A percentile compares a stretch with the other conserved stretches of the same genome.
phyloP scores from a whole-genome alignment of 164 flowering plant species.

The Warburgia ugandensis region DNA sequence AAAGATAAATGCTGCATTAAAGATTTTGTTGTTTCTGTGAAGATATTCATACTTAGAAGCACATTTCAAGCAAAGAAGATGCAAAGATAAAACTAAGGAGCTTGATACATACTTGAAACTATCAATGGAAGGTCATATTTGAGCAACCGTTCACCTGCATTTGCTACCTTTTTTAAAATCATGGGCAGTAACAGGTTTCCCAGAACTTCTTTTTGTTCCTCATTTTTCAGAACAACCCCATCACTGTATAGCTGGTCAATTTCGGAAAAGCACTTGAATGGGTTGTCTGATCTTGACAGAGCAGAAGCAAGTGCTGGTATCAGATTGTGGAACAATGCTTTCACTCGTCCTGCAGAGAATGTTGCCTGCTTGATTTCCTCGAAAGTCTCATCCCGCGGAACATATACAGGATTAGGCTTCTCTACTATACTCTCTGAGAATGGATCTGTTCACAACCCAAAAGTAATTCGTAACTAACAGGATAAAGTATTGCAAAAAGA shows the following conservation, averaged over 20 bases:
- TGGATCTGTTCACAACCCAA: slow-evolving; percentile 48
- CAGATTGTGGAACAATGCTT: slow-evolving; percentile 77
- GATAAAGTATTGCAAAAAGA: too few relatives aligned
- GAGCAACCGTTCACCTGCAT: slow-evolving; percentile 39
- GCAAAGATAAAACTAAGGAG: too few relatives aligned
- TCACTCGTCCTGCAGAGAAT: slow-evolving; percentile 70
- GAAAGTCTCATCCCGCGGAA: slow-evolving; percentile 91
- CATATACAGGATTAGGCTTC: slow-evolving; percentile 80
- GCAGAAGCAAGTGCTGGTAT: slow-evolving; percentile 63
- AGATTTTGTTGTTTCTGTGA: too few relatives aligned
- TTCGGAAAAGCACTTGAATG: slow-evolving; percentile 77
- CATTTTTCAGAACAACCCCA: slow-evolving; percentile 48
- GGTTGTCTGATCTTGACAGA: slow-evolving; percentile 56
- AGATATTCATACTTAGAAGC: too few relatives aligned
- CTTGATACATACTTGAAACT: slow-evolving; percentile 45
- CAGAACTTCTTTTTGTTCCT: slow-evolving; percentile 21
- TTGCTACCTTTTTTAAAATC: slow-evolving; percentile 32
- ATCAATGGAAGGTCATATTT: slow-evolving; percentile 71
- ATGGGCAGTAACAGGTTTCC: slow-evolving; percentile 21
- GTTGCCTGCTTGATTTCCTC: slow-evolving; percentile 82
- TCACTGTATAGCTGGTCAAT: slow-evolving; percentile 76
- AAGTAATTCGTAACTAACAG: too few relatives aligned
- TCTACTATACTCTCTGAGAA: slow-evolving; percentile 63
- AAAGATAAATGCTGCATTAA: too few relatives aligned
- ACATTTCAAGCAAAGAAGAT: background rate